Base-by-base conservation (phyloP, 345 rosid genomes). In the Balakata baccata region DNA sequence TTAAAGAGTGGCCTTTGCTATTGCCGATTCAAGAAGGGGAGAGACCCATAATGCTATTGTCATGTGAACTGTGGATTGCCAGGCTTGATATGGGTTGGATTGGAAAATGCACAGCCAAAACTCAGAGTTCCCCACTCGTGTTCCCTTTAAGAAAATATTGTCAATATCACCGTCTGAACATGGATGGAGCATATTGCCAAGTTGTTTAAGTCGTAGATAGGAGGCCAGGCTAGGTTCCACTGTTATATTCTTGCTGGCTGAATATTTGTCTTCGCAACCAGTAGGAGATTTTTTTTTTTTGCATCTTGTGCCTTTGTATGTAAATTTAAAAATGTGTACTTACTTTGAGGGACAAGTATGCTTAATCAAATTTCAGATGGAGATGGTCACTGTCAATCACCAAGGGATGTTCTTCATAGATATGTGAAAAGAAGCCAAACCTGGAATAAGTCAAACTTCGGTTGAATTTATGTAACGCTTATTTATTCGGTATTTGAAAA, bases 311-410 rank as follows among this genome's bases (percentile, higher is more conserved):
- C 1, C 34, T 29, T 1, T 29, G 34, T 29, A 29, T 29, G 3
- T 39, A 0, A 6, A 17, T 1, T 39, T 17, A 63, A 18, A 29
- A 14, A 39, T 63, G 17, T 17, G 18, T 37, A 62, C 46, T 5
- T 16, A 13, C 6, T 34, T 13, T 62, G 49, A 39, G 22, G 49
- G 66, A 39, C 49, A 16, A 63, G 45, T 61, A 34, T 61, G 25
- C 13, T 18, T 6, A n/a, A 14, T 64, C 22, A n/a, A 18, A 13
- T 53, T 18, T 23, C 11, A 53, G 64, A 29, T 29, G 34, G 1
- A 29, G 1, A 56, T 60, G 46, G 66, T 72, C 74, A 49, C 58
- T 60, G 10, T 71, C 45, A 25, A 13, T 49, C 66, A 25, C 51
- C 73, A 1, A 22, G 50, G 14, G 64, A 70, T 8, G 54, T 23